A percentile compares a stretch with the other conserved stretches of the same genome.
These are phyloP conservation scores for Stentor roeselii DNA, from an alignment of 73 alveolate species.

Conservation along the genomic window DNA sequence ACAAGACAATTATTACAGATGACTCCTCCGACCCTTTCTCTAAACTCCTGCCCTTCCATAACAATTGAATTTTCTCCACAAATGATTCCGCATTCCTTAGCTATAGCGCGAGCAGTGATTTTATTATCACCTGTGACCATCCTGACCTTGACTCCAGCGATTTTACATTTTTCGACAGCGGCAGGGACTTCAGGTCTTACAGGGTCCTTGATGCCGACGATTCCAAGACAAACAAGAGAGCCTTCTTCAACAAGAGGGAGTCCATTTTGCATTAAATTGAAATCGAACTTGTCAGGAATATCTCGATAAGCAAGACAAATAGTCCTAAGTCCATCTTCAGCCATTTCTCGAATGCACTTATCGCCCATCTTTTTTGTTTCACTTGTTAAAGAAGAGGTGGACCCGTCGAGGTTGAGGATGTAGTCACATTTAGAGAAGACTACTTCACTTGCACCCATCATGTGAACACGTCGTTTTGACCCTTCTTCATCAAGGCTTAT, in stretches of 20 bases:
- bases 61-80: too few relatives aligned
- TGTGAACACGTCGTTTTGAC: constrained; percentile 54
- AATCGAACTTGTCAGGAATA: constrained; percentile 33
- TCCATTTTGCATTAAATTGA: background rate
- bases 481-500: constrained; percentile 62
- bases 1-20: constrained; percentile 71
- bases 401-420: constrained; percentile 28
- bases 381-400: constrained; percentile 29
- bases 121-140: constrained; percentile 97
- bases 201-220: constrained; percentile 83
- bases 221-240: constrained; percentile 57
- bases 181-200: constrained; percentile 80
- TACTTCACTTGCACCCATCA: constrained; percentile 91
- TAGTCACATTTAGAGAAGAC: constrained; percentile 57
- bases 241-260: constrained; percentile 15
- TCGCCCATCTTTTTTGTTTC: constrained; percentile 27
- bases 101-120: constrained; percentile 92
- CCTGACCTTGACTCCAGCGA: constrained; percentile 89
- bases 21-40: constrained; percentile 64
- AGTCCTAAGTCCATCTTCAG: constrained; percentile 67
- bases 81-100: constrained; percentile 83
- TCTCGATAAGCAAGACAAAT: constrained; percentile 74
- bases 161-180: constrained; percentile 76
- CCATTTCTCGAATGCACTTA: constrained; percentile 63
- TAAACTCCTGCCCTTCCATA: constrained; percentile 44